These are phyloP conservation scores for Kitagawia praeruptora DNA, from an alignment of 129 eudicot genomes.

Conservation along the genomic window DNA sequence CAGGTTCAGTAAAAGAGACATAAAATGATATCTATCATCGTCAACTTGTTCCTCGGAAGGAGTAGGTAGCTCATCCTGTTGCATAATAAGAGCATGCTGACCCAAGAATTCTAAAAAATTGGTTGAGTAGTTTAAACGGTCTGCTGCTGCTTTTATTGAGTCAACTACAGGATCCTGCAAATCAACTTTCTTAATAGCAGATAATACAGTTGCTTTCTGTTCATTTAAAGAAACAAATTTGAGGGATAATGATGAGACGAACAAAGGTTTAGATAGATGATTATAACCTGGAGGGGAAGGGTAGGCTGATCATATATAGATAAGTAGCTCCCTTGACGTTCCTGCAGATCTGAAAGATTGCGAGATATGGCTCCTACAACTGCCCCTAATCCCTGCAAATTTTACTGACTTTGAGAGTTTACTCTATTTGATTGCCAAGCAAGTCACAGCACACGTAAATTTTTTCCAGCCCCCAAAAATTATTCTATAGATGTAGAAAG, in stretches of 20 bases:
- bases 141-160: slow-evolving; percentile 59
- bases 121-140: slow-evolving; percentile 68
- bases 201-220: not conserved
- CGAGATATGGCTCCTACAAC: slow-evolving; percentile 90
- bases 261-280: not conserved
- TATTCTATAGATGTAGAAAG: not conserved
- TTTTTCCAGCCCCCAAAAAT: not conserved
- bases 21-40: slow-evolving; percentile 70
- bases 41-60: slow-evolving; percentile 46
- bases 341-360: slow-evolving; percentile 95
- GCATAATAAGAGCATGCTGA: slow-evolving; percentile 90
- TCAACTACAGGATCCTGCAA: slow-evolving; percentile 88
- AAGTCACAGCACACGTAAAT: not conserved
- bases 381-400: slow-evolving; percentile 84
- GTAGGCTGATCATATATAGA: slow-evolving; percentile 93
- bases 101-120: slow-evolving; percentile 72
- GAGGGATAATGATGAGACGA: too few relatives aligned
- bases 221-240: not conserved
- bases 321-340: slow-evolving; percentile 91
- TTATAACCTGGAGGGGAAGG: slow-evolving; percentile 69
- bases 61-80: slow-evolving; percentile 59
- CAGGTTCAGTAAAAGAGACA: slow-evolving; percentile 80
- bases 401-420: slow-evolving; percentile 3
- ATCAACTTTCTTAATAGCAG: slow-evolving; percentile 12
- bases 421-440: not conserved